phyloP scores from a whole-genome alignment of 208 protist species.

The Trypanosoma boissoni region DNA sequence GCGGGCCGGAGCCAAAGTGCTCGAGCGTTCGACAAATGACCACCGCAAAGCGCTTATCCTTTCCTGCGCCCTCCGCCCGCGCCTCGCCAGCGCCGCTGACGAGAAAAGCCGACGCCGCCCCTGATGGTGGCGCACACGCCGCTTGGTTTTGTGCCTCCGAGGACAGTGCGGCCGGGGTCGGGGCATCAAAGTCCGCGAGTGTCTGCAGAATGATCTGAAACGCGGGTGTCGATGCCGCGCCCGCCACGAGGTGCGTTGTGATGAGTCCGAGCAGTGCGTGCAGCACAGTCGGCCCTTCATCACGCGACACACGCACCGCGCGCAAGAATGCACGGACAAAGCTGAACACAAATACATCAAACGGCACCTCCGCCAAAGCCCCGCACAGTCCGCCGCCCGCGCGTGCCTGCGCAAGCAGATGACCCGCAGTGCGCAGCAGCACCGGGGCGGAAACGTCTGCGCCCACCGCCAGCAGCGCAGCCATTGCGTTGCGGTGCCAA shows the following conservation, averaged over 20 bases:
- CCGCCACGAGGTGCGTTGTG: neutral
- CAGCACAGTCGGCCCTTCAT: neutral
- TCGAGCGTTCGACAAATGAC: constrained; percentile 41
- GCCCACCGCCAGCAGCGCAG: neutral
- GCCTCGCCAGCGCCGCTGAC: neutral
- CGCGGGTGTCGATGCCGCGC: neutral
- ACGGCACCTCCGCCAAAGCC: constrained; percentile 1
- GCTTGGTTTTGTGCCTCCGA: no score
- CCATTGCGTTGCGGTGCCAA: neutral
- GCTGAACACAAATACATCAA: constrained; percentile 17
- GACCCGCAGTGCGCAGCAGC: neutral
- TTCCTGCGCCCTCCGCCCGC: constrained; percentile 1
- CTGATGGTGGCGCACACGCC: no score
- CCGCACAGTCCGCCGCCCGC: neutral
- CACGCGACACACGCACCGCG: neutral
- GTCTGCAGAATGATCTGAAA: constrained; percentile 9
- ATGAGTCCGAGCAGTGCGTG: constrained; percentile 2
- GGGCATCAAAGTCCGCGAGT: constrained; percentile 7
- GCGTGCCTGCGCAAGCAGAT: neutral
- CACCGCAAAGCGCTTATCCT: constrained; percentile 27
- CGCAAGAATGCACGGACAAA: constrained; percentile 18
- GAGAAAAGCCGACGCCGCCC: no score
- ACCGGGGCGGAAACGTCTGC: neutral
- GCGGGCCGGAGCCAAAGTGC: constrained; percentile 11
- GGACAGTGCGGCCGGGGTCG: neutral